Conservation (phyloP, 148 eudicot genomes). For the Camellia lanceoleosa region DNA sequence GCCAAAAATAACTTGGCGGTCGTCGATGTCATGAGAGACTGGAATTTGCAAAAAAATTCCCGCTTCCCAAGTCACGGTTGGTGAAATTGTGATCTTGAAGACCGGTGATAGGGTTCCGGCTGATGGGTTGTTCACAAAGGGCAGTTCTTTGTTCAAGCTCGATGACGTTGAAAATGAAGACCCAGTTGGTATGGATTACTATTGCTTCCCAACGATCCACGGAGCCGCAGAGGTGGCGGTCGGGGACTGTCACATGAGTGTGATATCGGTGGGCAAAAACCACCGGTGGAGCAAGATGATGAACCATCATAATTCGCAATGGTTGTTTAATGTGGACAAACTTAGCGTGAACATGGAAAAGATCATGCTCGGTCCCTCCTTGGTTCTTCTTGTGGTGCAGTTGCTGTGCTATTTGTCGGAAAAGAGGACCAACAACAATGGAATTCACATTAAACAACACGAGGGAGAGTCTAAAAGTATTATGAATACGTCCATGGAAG, state of each 20-base stretch:
- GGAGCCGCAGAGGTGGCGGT: neutral
- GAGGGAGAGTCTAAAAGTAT: no score
- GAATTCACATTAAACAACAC: no score
- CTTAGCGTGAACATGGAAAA: neutral
- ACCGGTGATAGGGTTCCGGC: neutral
- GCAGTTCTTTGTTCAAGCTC: neutral
- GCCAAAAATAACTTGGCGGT: neutral
- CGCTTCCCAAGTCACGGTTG: neutral
- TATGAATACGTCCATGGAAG: neutral
- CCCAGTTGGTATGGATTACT: neutral
- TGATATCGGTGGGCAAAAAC: neutral
- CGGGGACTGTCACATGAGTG: neutral
- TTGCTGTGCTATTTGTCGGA: neutral
- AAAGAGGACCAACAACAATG: neutral
- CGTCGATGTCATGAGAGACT: neutral
- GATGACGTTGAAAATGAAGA: neutral
- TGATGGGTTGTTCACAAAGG: neutral
- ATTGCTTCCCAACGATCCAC: neutral
- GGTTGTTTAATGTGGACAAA: neutral
- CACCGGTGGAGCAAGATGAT: neutral
- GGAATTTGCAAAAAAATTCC: neutral
- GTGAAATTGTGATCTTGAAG: neutral
- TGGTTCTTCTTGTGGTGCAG: neutral
- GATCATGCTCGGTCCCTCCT: neutral
- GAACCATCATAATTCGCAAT: neutral